Conservation (phyloP, 2,329 filamentous ascomycete genomes). For the Metarhizium brunneum region DNA sequence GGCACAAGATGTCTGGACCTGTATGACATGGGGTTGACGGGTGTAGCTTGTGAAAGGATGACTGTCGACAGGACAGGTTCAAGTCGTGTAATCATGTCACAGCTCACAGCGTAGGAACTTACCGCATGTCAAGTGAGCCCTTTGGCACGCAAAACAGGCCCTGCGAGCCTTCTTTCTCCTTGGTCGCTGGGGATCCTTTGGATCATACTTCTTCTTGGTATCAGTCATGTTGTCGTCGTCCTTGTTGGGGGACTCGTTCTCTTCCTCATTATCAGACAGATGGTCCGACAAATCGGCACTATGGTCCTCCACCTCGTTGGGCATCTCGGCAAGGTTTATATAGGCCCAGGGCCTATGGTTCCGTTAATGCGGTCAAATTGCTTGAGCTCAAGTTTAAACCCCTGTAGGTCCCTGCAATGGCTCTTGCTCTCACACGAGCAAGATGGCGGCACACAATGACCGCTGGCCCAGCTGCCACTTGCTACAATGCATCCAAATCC, state of each 20-base stretch:
- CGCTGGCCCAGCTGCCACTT: constrained; percentile 2
- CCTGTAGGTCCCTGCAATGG: constrained; percentile 2
- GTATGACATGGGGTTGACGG: constrained; percentile 6
- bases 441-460: constrained; percentile 15
- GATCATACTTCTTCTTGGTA: constrained; percentile 60
- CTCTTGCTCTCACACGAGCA: constrained; percentile 13
- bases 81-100: neutral
- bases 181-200: constrained; percentile 85
- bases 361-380: neutral
- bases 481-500: constrained; percentile 13
- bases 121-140: constrained; percentile 97
- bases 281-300: constrained; percentile 47
- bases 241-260: constrained; percentile 36
- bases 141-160: constrained; percentile 93
- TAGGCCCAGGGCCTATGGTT: constrained; percentile 17
- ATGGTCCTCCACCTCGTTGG: constrained; percentile 43
- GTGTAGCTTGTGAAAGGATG: constrained; percentile 16
- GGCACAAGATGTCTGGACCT: neutral
- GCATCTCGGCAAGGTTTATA: constrained; percentile 46
- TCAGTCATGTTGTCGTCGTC: constrained; percentile 43
- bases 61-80: neutral
- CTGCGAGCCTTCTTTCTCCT: constrained; percentile 91
- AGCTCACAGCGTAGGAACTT: constrained; percentile 36
- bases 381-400: neutral
- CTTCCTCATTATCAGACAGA: constrained; percentile 51